Evolutionary conservation across 495 filamentous ascomycete genomes (phyloP).

Genomic region (Astrothelium macrocarpum): DNA sequence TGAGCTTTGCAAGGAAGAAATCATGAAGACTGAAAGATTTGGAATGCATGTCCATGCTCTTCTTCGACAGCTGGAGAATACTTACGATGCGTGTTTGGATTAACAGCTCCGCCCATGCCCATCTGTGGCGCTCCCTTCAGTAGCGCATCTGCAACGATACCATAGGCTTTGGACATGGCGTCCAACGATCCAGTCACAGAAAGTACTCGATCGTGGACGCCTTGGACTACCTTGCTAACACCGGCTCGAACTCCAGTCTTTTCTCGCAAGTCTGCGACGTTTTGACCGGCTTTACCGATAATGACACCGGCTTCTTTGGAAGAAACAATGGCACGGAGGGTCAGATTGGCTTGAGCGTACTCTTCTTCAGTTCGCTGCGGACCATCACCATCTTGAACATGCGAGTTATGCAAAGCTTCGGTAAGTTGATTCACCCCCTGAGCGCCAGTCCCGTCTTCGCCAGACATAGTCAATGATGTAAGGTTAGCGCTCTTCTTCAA

Average conservation of each 20-base stretch:
- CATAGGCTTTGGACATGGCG: constrained; percentile 80
- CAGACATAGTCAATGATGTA: constrained; percentile 22
- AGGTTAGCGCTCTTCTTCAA: neutral
- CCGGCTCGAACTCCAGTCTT: constrained; percentile 96
- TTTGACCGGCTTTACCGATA: constrained; percentile 97
- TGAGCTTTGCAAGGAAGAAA: neutral
- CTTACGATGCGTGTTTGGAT: constrained; percentile 90
- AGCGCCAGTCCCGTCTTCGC: constrained; percentile 24
- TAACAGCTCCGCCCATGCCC: constrained; percentile 85
- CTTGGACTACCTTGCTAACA: constrained; percentile 95
- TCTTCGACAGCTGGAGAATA: constrained; percentile 18
- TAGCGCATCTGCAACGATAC: constrained; percentile 81
- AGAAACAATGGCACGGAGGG: constrained; percentile 91
- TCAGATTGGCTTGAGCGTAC: constrained; percentile 82
- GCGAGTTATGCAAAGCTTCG: constrained; percentile 18
- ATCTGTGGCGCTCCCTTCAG: constrained; percentile 87
- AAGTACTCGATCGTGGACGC: constrained; percentile 92
- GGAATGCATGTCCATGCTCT: neutral
- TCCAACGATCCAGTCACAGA: constrained; percentile 85
- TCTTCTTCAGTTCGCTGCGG: constrained; percentile 70
- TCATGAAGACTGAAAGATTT: no score
- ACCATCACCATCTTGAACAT: constrained; percentile 20
- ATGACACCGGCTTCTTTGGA: constrained; percentile 96
- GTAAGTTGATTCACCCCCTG: constrained; percentile 25
- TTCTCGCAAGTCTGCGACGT: constrained; percentile 92